phyloP scores from a whole-genome alignment of 2,329 filamentous ascomycete genomes.

The Penicillium decumbens region DNA sequence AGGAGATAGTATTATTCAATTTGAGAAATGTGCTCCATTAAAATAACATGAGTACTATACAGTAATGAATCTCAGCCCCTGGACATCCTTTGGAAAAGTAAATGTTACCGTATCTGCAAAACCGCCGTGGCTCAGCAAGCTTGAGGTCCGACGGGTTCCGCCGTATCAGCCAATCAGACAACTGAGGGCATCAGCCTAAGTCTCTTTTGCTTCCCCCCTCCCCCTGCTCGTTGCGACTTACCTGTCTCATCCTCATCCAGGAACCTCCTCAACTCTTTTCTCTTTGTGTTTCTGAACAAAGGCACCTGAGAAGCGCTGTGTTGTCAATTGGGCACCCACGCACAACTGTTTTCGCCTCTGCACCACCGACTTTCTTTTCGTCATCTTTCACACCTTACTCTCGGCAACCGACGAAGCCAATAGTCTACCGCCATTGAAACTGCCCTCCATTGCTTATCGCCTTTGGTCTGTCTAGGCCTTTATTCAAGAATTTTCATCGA shows the following conservation, averaged over 20 bases:
- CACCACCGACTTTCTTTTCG: neutral
- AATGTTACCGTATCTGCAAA: constrained; percentile 11
- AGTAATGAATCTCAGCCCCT: neutral
- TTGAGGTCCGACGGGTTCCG: constrained; percentile 18
- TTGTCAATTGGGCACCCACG: neutral
- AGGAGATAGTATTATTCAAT: no score
- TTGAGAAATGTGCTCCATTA: no score
- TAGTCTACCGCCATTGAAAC: constrained; percentile 11
- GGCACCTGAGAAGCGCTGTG: neutral
- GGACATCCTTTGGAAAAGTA: neutral
- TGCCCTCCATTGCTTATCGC: neutral
- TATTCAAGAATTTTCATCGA: constrained; percentile 3
- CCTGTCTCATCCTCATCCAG: neutral
- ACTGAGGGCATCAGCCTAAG: constrained; percentile 7
- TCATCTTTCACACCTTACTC: neutral
- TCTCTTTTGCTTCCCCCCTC: constrained; percentile 13
- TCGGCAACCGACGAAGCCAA: neutral
- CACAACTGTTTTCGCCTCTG: neutral
- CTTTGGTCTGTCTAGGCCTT: neutral
- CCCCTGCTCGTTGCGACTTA: constrained; percentile 3
- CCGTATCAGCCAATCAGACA: constrained; percentile 10
- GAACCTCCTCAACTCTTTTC: neutral
- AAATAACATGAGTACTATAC: neutral
- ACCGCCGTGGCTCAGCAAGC: neutral
- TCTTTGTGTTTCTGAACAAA: neutral